Evolutionary conservation across 2,329 filamentous ascomycete genomes (phyloP).

Genomic region (Colletotrichum filicis): DNA sequence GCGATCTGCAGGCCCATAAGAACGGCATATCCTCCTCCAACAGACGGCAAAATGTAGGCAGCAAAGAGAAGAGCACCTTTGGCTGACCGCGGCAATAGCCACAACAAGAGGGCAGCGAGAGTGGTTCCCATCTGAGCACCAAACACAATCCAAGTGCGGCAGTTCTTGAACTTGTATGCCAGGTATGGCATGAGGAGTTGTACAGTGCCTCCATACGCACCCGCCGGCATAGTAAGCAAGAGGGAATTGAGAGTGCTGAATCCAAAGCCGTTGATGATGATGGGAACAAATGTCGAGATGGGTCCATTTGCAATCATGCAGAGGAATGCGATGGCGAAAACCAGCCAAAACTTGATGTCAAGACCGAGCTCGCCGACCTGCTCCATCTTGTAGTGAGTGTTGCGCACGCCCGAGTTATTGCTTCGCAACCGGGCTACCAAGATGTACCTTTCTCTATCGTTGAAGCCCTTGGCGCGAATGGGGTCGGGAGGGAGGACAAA

Average conservation of each 20-base stretch:
- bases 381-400: slow-evolving; percentile 55
- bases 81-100: slow-evolving; percentile 51
- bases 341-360: slow-evolving; percentile 51
- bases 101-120: slow-evolving; percentile 53
- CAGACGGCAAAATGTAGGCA: slow-evolving; percentile 57
- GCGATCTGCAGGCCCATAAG: slow-evolving; percentile 61
- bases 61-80: slow-evolving; percentile 60
- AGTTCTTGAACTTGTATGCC: slow-evolving; percentile 48
- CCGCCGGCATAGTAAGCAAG: slow-evolving; percentile 53
- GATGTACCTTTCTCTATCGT: slow-evolving; percentile 42
- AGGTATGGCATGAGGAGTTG: slow-evolving; percentile 52
- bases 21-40: slow-evolving; percentile 58
- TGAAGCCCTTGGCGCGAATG: slow-evolving; percentile 43
- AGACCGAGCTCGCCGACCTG: slow-evolving; percentile 51
- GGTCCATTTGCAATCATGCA: slow-evolving; percentile 56
- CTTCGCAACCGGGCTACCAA: slow-evolving; percentile 41
- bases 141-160: slow-evolving; percentile 51
- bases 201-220: slow-evolving; percentile 49
- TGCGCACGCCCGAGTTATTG: slow-evolving; percentile 52
- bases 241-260: slow-evolving; percentile 55
- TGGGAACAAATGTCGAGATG: slow-evolving; percentile 55
- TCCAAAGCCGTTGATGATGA: slow-evolving; percentile 57
- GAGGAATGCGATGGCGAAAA: slow-evolving; percentile 51
- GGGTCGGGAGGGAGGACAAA: slow-evolving; percentile 44
- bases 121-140: slow-evolving; percentile 53